Conservation (phyloP, 2,329 filamentous ascomycete genomes). For the Fusarium papillatum region DNA sequence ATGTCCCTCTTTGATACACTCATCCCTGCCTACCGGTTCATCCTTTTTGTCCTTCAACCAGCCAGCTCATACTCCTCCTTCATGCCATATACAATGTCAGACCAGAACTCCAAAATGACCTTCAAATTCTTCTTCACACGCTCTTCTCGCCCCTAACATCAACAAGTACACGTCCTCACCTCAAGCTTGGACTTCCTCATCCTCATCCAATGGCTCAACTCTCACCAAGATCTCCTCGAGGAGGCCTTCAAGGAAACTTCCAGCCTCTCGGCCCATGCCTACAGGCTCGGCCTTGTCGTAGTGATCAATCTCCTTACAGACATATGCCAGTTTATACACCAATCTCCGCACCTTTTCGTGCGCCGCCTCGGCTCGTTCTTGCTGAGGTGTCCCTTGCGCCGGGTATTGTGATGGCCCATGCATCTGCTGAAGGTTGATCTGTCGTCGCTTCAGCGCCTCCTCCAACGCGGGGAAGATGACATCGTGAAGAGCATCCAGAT, state of each 20-base stretch:
- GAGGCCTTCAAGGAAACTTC: conserved; percentile 90
- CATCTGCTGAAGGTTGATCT: conserved; percentile 69
- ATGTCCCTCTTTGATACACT: conserved; percentile 15
- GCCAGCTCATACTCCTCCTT: conserved; percentile 26
- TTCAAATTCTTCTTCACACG: conserved; percentile 11
- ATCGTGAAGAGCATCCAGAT: conserved; percentile 88
- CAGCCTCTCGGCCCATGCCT: conserved; percentile 93
- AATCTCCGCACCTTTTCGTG: conserved; percentile 88
- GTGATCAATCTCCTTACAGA: conserved; percentile 92
- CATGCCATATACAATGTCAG: conserved; percentile 32
- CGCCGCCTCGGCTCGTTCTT: conserved; percentile 77
- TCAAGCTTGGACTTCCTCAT: conserved; percentile 56
- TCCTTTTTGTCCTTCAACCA: conserved; percentile 23
- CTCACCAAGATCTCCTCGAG: conserved; percentile 94
- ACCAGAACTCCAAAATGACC: conserved; percentile 32
- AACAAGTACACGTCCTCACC: neutral
- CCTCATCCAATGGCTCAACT: conserved; percentile 88
- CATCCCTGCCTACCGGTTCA: conserved; percentile 6
- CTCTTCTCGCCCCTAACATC: neutral
- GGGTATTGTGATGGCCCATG: conserved; percentile 56
- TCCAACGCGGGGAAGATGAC: conserved; percentile 95
- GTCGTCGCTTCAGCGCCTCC: conserved; percentile 87
- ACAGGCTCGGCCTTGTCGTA: conserved; percentile 90
- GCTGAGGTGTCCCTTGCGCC: conserved; percentile 67
- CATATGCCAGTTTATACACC: conserved; percentile 84